Base-by-base conservation (phyloP, 352 stramenopile species). In the Pilasporangium apinafurcum region DNA sequence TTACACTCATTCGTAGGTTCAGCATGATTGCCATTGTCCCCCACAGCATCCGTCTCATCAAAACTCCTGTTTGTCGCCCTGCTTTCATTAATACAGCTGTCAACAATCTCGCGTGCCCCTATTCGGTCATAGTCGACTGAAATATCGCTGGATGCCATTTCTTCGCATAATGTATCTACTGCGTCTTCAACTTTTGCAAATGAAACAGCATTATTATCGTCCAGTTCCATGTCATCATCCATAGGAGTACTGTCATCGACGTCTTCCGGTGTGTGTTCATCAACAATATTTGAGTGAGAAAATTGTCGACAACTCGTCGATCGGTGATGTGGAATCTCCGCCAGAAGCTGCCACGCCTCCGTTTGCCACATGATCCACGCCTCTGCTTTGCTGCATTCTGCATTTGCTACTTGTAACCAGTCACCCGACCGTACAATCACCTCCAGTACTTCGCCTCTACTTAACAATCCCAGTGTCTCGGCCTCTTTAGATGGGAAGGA, bases 341-440 rank as follows among this genome's bases (percentile, higher is more conserved):
- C 61, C n/a, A 86, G 61, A 21, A 86, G 30, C 13, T 71, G 44
- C 41, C 70, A 47, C 12, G 55, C 53, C 33, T 70, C 71, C 13
- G 65, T 85, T 24, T 59, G 57, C 57, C 67, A 79, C 77, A 89
- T 89, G 41, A 86, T 85, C 77, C 77, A 86, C 35, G 56, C 59
- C 28, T 65, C 69, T 2, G 53, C 22, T 3, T 37, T 13, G 5
- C 31, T 30, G 21, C 25, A 29, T 38, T 33, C 47, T 27, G 21
- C 29, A 18, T 48, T 30, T n/a, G 39, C 37, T 46, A 86, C 58
- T 35, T 72, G 60, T 28, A 90, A 47, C 78, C 78, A 87, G 17
- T 69, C 62, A 1, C 59, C 74, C 20, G 62, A 65, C 8, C 59
- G 53, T 13, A 56, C 47, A n/a, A 59, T 56, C 20, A 65, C 65